phyloP scores from a whole-genome alignment of 2,329 filamentous ascomycete species.

The Microcera coccophila region DNA sequence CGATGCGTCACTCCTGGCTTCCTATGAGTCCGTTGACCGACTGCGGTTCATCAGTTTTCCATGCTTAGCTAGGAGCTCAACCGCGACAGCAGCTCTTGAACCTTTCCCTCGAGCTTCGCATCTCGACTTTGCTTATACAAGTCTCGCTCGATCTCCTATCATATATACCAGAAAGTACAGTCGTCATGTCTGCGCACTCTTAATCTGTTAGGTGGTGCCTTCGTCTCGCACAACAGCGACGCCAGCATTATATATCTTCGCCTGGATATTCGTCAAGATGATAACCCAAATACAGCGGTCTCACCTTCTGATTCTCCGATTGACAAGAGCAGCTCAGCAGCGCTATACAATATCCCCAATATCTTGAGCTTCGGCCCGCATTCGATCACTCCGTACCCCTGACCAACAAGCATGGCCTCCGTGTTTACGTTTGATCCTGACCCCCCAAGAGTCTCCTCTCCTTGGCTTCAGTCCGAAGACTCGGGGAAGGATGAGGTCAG shows the following conservation, averaged over 20 bases:
- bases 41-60: too few relatives aligned
- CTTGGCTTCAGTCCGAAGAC: constrained; percentile 68
- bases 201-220: constrained; percentile 20
- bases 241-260: constrained; percentile 3
- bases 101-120: too few relatives aligned
- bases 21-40: too few relatives aligned
- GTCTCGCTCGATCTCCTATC: neutral
- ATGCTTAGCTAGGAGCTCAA: too few relatives aligned
- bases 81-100: too few relatives aligned
- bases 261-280: constrained; percentile 21
- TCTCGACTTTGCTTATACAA: neutral
- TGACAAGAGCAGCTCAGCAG: constrained; percentile 10
- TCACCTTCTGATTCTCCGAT: constrained; percentile 12
- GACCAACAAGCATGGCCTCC: constrained; percentile 64
- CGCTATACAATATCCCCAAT: constrained; percentile 11
- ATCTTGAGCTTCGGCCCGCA: constrained; percentile 10
- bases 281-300: constrained; percentile 19
- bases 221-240: constrained; percentile 1
- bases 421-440: constrained; percentile 94
- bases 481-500: constrained; percentile 31
- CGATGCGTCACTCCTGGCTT: constrained; percentile 25
- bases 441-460: constrained; percentile 81
- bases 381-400: neutral
- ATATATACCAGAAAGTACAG: constrained; percentile 2
- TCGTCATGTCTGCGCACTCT: constrained; percentile 21